Percentiles rank a stretch among this genome's conserved stretches.
These are phyloP conservation scores for Ilyonectria sp. DNA, from an alignment of 2,329 filamentous ascomycete genomes.

Conservation along the genomic window DNA sequence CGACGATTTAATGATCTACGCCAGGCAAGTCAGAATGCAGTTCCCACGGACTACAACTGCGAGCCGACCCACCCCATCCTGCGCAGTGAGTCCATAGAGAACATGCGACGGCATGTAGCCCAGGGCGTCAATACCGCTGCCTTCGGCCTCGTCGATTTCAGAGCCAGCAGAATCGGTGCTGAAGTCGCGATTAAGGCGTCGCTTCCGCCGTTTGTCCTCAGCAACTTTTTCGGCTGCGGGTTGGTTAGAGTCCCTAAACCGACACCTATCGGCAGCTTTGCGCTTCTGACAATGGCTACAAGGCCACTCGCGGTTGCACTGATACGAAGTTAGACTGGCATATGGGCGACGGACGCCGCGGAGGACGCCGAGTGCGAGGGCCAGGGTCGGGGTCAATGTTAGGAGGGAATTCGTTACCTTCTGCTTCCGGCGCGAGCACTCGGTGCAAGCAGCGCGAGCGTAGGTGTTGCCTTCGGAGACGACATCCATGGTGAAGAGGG, in stretches of 20 bases:
- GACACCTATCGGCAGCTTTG: slow-evolving; percentile 56
- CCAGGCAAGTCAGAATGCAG: slow-evolving; percentile 8
- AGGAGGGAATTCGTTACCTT: slow-evolving; percentile 46
- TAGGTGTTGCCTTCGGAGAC: slow-evolving; percentile 35
- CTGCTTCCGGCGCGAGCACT: slow-evolving; percentile 59
- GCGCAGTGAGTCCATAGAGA: slow-evolving; percentile 47
- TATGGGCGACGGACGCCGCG: slow-evolving; percentile 25
- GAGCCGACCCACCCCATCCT: slow-evolving; percentile 45
- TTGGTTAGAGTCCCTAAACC: slow-evolving; percentile 49
- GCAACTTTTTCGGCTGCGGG: slow-evolving; percentile 42
- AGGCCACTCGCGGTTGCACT: slow-evolving; percentile 59
- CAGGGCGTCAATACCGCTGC: slow-evolving; percentile 52
- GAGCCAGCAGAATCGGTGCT: slow-evolving; percentile 35
- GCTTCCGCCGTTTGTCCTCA: slow-evolving; percentile 43
- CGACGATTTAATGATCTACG: slow-evolving; percentile 30
- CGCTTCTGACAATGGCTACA: slow-evolving; percentile 58
- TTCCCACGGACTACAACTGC: background rate
- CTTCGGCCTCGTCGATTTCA: slow-evolving; percentile 46
- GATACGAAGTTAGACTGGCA: background rate
- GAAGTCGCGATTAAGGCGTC: slow-evolving; percentile 38
- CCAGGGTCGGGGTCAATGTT: background rate
- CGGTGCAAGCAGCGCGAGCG: slow-evolving; percentile 58
- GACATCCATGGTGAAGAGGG: slow-evolving; percentile 31
- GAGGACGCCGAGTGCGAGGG: background rate
- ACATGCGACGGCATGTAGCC: slow-evolving; percentile 55